Percentiles rank a stretch among this genome's conserved stretches.
Conservation (phyloP, 1,139 yeast species). For the Pichia sp. region DNA sequence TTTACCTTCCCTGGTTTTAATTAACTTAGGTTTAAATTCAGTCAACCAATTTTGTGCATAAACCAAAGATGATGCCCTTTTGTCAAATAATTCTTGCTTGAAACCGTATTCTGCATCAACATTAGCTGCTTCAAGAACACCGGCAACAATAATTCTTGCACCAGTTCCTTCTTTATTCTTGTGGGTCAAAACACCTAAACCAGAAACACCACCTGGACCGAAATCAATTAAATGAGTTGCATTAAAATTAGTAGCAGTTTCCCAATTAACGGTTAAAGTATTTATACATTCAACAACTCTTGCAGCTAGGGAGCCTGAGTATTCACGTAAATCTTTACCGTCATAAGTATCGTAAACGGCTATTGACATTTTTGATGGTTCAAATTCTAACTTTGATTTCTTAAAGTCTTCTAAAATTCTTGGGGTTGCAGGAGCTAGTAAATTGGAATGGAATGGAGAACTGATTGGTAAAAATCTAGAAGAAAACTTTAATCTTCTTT, state of each 20-base stretch:
- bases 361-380: conserved; percentile 51
- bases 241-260: conserved; percentile 69
- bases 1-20: conserved; percentile 65
- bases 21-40: conserved; percentile 81
- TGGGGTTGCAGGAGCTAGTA: conserved; percentile 66
- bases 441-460: conserved; percentile 94
- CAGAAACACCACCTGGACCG: conserved; percentile 98
- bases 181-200: conserved; percentile 91
- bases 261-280: conserved; percentile 92
- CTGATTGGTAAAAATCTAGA: conserved; percentile 92
- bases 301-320: conserved; percentile 45
- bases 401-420: conserved; percentile 60
- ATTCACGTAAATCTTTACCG: conserved; percentile 69
- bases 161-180: conserved; percentile 99
- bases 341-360: conserved; percentile 90
- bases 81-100: conserved; percentile 90
- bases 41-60: conserved; percentile 88
- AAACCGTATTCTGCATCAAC: conserved; percentile 83
- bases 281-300: conserved; percentile 80
- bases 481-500: conserved; percentile 88
- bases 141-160: conserved; percentile 87
- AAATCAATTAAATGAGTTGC: conserved; percentile 90
- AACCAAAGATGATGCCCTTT: conserved; percentile 55
- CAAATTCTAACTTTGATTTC: conserved; percentile 50
- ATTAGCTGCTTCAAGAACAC: conserved; percentile 66